These are phyloP conservation scores for Fusarium equiseti DNA, from an alignment of 2,329 filamentous ascomycete genomes.

Conservation along the genomic window DNA sequence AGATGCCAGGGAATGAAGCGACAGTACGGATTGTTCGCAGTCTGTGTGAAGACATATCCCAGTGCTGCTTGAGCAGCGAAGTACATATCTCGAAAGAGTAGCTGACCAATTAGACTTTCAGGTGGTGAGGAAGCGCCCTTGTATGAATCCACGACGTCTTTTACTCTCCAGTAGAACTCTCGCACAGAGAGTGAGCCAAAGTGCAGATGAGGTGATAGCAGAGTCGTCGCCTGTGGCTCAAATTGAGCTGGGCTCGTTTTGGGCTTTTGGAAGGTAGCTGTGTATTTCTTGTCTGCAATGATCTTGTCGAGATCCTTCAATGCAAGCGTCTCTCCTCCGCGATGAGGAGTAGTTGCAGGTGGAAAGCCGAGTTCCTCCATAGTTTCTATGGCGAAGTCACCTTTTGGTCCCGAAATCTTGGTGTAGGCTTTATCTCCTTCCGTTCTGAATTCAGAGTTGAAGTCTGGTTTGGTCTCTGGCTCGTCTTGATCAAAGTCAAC, in stretches of 20 bases:
- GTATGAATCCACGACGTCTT: conserved; percentile 70
- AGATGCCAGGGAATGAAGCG: conserved; percentile 86
- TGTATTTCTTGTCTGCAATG: conserved; percentile 72
- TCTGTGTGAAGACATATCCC: conserved; percentile 73
- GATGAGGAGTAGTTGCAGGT: conserved; percentile 73
- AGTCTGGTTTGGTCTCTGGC: conserved; percentile 65
- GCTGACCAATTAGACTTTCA: conserved; percentile 76
- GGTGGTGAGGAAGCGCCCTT: conserved; percentile 71
- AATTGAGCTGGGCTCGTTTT: conserved; percentile 81
- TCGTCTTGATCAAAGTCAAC: conserved; percentile 69
- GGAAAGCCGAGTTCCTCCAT: conserved; percentile 77
- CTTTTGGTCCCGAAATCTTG: conserved; percentile 73
- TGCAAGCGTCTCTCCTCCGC: conserved; percentile 77
- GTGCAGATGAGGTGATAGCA: conserved; percentile 79
- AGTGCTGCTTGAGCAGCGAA: conserved; percentile 80
- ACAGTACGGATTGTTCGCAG: conserved; percentile 72
- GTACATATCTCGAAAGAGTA: conserved; percentile 87
- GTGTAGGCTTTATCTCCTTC: conserved; percentile 68
- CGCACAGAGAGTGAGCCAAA: conserved; percentile 79
- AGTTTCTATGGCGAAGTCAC: conserved; percentile 77
- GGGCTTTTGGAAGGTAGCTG: conserved; percentile 80
- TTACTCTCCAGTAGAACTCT: conserved; percentile 78
- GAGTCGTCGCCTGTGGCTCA: conserved; percentile 77
- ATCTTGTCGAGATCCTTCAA: conserved; percentile 69
- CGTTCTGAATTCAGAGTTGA: conserved; percentile 69